Percentiles rank a stretch among this genome's conserved stretches.
Evolutionary conservation across 2,329 filamentous ascomycete genomes (phyloP).

Genomic region (Sordariomycetes sp.): DNA sequence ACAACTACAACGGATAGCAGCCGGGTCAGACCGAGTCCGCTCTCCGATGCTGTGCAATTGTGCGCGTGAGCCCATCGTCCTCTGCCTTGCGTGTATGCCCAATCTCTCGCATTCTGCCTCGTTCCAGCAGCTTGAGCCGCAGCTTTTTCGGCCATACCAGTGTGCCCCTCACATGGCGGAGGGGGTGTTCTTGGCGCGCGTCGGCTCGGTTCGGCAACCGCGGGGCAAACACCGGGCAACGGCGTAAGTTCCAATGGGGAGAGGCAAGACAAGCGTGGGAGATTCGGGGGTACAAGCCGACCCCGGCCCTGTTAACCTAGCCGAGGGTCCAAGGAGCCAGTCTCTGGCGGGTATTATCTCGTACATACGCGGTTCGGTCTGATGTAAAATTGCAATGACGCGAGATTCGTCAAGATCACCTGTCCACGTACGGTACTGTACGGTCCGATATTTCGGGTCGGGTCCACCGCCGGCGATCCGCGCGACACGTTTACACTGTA

Average conservation of each 20-base stretch:
- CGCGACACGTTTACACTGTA: neutral
- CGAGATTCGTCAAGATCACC: too few relatives aligned
- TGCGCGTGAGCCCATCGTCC: too few relatives aligned
- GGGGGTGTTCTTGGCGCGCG: neutral
- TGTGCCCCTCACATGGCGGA: neutral
- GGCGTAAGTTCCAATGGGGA: neutral
- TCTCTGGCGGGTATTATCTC: neutral
- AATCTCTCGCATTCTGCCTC: too few relatives aligned
- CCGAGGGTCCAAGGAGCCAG: neutral
- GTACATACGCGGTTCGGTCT: neutral
- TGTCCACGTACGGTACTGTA: too few relatives aligned
- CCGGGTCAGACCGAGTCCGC: too few relatives aligned
- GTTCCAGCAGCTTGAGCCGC: neutral
- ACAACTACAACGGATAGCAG: too few relatives aligned
- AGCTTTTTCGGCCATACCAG: neutral
- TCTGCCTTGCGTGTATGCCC: too few relatives aligned
- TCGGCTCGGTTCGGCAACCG: slow-evolving; percentile 3
- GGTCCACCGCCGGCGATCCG: neutral
- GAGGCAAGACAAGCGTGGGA: neutral
- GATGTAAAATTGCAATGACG: neutral
- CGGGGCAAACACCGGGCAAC: neutral
- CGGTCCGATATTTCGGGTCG: neutral
- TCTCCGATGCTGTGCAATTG: too few relatives aligned
- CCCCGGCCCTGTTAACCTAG: neutral
- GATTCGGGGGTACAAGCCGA: neutral